Base-by-base conservation (phyloP, 2,329 filamentous ascomycete species). In the Endothia cerciana region DNA sequence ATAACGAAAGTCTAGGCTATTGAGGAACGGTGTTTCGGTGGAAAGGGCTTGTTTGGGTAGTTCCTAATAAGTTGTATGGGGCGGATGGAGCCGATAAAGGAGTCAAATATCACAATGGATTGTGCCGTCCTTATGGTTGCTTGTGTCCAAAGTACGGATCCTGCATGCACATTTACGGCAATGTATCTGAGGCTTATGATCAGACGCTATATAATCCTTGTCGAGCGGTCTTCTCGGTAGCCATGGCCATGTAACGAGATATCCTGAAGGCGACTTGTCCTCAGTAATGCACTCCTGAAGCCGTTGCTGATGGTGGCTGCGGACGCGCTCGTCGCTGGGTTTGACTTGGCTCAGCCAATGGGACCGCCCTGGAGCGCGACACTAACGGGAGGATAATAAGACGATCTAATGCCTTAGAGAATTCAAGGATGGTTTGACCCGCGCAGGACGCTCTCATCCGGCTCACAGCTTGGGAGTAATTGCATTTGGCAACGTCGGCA, bases 401-500 rank as follows among this genome's bases (percentile, higher is more conserved):
- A 17, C 1, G 13, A 17, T 30, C 4, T 4, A 15, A 51, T 51
- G 47, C 47, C 33, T 51, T 22, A 28, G 11, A 13, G 25, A 51
- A 15, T 30, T 30, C 25, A 4, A 6, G 2, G 4, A 51, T 28
- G 25, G 13, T 22, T 17, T 15, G 15, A 22, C 15, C 22, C 11
- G 15, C 22, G 13, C 8, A 59, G 11, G 3, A 7, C 2, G n/a
- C 13, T 28, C 11, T 17, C 28, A 2, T 11, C 33, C 33, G 33
- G 33, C 11, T 65, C 38, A 60, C 25, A 60, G 55, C 28, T 57
- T 64, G 7, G 59, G 53, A 36, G n/a, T 17, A 30, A 1, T 45
- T 36, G 58, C 15, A 28, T n/a, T 43, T n/a, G 65, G 41, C n/a
- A 25, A 41, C 33, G 2, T 8, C 15, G 63, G 63, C 17, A 68